phyloP scores from a whole-genome alignment of 768 basidiomycete species.

The Leccinum disarticulatum region DNA sequence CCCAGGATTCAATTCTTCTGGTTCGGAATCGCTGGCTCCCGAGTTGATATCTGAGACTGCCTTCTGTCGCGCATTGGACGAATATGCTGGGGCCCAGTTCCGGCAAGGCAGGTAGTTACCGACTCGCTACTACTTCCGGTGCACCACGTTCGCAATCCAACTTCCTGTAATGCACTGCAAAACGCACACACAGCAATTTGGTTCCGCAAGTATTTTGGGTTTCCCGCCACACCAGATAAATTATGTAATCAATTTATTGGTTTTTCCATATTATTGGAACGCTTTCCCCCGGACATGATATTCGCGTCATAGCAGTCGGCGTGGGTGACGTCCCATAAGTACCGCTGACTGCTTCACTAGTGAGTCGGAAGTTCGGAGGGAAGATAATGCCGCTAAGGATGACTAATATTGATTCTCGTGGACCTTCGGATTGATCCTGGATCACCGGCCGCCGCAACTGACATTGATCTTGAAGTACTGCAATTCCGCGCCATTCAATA shows the following conservation, averaged over 20 bases:
- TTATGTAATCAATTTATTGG: neutral
- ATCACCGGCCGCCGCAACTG: neutral
- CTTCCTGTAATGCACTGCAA: neutral
- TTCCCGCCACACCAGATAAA: neutral
- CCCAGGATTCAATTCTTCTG: neutral
- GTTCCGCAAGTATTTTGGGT: neutral
- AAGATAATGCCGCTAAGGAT: neutral
- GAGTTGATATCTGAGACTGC: constrained; percentile 49
- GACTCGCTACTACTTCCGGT: constrained; percentile 3
- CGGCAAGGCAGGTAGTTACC: constrained; percentile 66
- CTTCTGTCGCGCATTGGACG: constrained; percentile 71
- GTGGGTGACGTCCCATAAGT: neutral
- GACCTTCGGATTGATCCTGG: neutral
- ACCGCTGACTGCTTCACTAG: neutral
- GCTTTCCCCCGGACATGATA: neutral
- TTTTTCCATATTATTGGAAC: neutral
- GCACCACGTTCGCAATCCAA: constrained; percentile 1
- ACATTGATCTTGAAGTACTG: neutral
- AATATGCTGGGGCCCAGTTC: constrained; percentile 73
- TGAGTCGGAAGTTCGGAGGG: neutral
- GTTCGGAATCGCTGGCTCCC: neutral
- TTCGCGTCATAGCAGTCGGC: neutral
- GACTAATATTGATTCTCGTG: neutral
- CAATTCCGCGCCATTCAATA: neutral
- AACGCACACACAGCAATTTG: neutral